Evolutionary conservation across 202 grass and related monocot species (phyloP).

Genomic region (Carex arenaria): DNA sequence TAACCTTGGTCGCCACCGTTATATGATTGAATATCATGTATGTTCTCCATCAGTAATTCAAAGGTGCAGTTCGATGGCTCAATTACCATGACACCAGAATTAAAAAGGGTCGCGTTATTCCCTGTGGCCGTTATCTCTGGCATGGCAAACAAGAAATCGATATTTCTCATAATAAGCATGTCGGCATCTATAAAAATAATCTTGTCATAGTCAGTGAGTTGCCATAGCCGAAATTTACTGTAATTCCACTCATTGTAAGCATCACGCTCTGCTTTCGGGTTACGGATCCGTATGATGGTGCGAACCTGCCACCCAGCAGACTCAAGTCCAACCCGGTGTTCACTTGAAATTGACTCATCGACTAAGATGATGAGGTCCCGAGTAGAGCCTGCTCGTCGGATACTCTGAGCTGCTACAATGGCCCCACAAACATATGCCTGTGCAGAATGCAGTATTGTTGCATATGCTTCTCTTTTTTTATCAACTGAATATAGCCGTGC

Average conservation of each 20-base stretch:
- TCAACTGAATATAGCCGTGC: conserved; percentile 63
- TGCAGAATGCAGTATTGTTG: conserved; percentile 90
- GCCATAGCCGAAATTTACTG: conserved; percentile 97
- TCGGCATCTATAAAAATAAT: conserved; percentile 94
- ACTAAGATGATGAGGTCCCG: conserved; percentile 88
- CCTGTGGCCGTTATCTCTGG: conserved; percentile 85
- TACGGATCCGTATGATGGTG: conserved; percentile 78
- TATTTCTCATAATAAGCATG: conserved; percentile 79
- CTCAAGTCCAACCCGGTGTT: conserved; percentile 67
- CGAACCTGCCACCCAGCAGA: conserved; percentile 88
- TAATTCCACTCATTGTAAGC: conserved; percentile 99
- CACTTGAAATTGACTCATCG: conserved; percentile 56
- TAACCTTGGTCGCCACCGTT: conserved; percentile 93
- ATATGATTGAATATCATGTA: conserved; percentile 85
- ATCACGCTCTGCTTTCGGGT: conserved; percentile 81
- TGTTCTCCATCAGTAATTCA: conserved; percentile 78
- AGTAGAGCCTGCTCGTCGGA: conserved; percentile 76
- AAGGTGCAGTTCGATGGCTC: conserved; percentile 96
- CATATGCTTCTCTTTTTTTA: conserved; percentile 66
- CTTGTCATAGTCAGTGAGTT: conserved; percentile 98
- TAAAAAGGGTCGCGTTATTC: conserved; percentile 91
- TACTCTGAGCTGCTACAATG: conserved; percentile 80
- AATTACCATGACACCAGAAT: conserved; percentile 91
- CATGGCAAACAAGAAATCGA: conserved; percentile 89
- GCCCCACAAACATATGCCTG: conserved; percentile 87